Conservation (phyloP, 1,284 basidiomycete genomes). For the Takashimella koratensis region DNA sequence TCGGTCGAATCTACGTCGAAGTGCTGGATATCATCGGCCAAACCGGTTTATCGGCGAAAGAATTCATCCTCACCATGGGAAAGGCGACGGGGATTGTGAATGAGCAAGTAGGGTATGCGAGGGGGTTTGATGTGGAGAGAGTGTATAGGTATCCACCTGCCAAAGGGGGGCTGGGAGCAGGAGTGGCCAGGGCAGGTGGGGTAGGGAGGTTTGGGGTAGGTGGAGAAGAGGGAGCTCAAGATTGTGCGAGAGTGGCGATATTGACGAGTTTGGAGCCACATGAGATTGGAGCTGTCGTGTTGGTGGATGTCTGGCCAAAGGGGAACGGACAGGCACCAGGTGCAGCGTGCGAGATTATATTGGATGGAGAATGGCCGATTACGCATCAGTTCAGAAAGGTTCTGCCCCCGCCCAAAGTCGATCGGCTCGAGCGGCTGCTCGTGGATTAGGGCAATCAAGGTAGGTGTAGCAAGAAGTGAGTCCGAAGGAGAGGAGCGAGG, state of each 20-base stretch:
- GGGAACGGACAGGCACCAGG: background rate
- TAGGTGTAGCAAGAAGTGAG: no score
- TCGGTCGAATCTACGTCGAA: background rate
- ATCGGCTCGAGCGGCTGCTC: constrained; percentile 6
- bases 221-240: background rate
- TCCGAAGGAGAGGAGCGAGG: background rate
- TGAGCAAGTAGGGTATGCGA: background rate
- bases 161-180: background rate
- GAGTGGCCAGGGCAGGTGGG: no score
- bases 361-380: constrained; percentile 22
- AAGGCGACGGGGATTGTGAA: background rate
- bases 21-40: background rate
- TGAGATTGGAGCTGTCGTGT: constrained; percentile 14
- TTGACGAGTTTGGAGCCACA: background rate
- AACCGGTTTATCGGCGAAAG: background rate
- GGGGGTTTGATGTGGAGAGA: constrained; percentile 8
- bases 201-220: constrained; percentile 1
- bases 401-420: constrained; percentile 13
- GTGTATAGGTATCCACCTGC: constrained; percentile 2
- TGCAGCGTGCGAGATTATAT: constrained; percentile 5
- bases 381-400: constrained; percentile 18
- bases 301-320: constrained; percentile 12
- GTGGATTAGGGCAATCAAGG: background rate
- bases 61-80: background rate
- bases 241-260: background rate